Evolutionary conservation across 2,329 filamentous ascomycete genomes (phyloP), one percentile per base, ranked within the genome.

Genomic region (Cryoendolithus antarcticus): DNA sequence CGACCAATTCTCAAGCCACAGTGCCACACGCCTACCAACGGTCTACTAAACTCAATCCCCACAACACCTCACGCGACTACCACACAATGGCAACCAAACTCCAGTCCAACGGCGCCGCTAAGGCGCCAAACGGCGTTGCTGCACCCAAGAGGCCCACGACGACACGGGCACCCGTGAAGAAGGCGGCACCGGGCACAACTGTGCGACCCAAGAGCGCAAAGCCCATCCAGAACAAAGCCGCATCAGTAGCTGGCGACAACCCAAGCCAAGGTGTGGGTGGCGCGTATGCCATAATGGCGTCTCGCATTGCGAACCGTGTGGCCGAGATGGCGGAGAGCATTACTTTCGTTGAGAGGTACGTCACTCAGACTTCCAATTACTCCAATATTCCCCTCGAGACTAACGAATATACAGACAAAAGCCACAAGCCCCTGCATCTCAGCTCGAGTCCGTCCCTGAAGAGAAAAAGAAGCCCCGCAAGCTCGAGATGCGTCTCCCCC

Each of bases 291-390:
- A 69, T 70, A 53, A 70, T 70, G 66, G 66, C 65, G 6, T 62
- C 59, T 33, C 49, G 67, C 32, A 68, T 70, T 44, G 65, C 65
- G 32, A 70, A 70, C 52, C 59, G 67, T 34, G 65, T 70, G 9
- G 67, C 65, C 4, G 67, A 70, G 48, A 68, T 70, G 65, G 67
- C 67, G 6, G 67, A 70, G 55, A 69, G 66, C 55, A 66, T 67
- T 47, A 69, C 66, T 10, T 68, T 70, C 44, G 63, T 68, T 33
- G 66, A 69, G 53, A 62, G 64, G 58, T 58, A 47, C 38, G 50
- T 39, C 7, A 9, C 24, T 13, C 11, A 8, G 12, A 19, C 10
- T 29, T 13, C 4, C 34, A 31, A 12, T 15, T 38, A 9, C 15
- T 11, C 34, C 27, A 37, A 32, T 34, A 19, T 19, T 35, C n/a